phyloP scores from a whole-genome alignment of 495 filamentous ascomycete genomes.

The Neurospora intermedia region DNA sequence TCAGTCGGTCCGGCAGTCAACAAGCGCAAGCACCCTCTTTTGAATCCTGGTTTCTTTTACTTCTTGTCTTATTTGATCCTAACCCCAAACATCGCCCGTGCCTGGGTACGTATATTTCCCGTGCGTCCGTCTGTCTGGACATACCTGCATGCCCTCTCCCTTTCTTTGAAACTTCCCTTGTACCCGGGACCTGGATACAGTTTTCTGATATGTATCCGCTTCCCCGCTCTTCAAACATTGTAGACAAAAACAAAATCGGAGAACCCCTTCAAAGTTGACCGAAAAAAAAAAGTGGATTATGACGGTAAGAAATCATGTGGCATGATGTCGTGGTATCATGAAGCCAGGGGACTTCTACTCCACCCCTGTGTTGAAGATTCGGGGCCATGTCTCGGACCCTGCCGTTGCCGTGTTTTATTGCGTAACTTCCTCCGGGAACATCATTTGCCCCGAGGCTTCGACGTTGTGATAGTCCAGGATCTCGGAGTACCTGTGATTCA shows the following conservation, averaged over 20 bases:
- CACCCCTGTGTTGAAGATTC: background rate
- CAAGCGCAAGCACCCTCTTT: background rate
- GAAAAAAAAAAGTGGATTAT: background rate
- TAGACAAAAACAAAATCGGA: slow-evolving; percentile 4
- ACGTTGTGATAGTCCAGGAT: slow-evolving; percentile 99
- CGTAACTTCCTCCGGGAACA: slow-evolving; percentile 17
- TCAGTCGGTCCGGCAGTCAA: background rate
- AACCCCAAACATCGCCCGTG: background rate
- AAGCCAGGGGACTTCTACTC: slow-evolving; percentile 5
- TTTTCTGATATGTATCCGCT: background rate
- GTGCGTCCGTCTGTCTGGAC: background rate
- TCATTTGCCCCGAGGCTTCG: slow-evolving; percentile 42
- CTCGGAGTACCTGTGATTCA: slow-evolving; percentile 79
- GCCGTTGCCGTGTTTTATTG: slow-evolving; percentile 18
- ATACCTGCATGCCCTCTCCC: background rate
- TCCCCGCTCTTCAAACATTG: background rate
- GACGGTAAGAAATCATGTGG: slow-evolving; percentile 7
- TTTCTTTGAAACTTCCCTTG: background rate
- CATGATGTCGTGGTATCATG: slow-evolving; percentile 12
- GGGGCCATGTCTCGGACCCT: background rate
- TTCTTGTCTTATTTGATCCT: background rate
- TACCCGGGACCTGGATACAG: background rate
- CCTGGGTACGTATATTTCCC: background rate
- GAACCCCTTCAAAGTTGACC: background rate
- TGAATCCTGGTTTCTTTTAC: background rate